phyloP scores from a whole-genome alignment of 495 filamentous ascomycete species.

The Bacidia rubella region DNA sequence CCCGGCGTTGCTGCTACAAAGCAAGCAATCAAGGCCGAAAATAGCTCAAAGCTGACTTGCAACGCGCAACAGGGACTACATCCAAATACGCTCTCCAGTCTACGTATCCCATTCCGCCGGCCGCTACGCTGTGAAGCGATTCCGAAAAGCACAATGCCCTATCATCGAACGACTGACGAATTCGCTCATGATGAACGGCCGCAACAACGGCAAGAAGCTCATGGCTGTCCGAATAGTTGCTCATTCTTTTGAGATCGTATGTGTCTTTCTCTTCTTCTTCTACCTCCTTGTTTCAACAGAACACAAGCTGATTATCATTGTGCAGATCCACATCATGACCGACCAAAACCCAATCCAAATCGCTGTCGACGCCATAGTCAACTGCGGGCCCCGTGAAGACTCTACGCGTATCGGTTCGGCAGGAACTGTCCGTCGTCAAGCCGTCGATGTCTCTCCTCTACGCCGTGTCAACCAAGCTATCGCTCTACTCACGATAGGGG shows the following conservation, averaged over 20 bases:
- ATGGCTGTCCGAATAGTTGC: slow-evolving; percentile 99
- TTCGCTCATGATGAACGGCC: slow-evolving; percentile 99
- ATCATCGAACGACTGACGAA: slow-evolving; percentile 99
- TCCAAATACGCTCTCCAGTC: slow-evolving; percentile 96
- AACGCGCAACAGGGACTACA: slow-evolving; percentile 70
- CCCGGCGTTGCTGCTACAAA: neutral
- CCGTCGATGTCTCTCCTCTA: slow-evolving; percentile 98
- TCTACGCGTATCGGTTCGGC: slow-evolving; percentile 97
- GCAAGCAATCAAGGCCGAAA: neutral
- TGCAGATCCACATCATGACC: slow-evolving; percentile 98
- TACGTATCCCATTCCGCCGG: slow-evolving; percentile 98
- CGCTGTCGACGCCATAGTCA: slow-evolving; percentile 98
- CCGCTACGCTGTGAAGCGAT: slow-evolving; percentile 97
- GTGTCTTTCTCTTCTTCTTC: slow-evolving; percentile 20
- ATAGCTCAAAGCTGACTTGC: slow-evolving; percentile 30
- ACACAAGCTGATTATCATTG: neutral
- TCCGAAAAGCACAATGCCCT: slow-evolving; percentile 99
- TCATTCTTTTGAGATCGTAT: slow-evolving; percentile 97
- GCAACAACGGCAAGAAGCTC: slow-evolving; percentile 99
- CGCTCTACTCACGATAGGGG: slow-evolving; percentile 91
- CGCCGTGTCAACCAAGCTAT: slow-evolving; percentile 99
- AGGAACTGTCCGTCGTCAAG: slow-evolving; percentile 98
- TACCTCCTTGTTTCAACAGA: neutral
- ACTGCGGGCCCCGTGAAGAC: slow-evolving; percentile 99
- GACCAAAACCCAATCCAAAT: slow-evolving; percentile 99